These are phyloP conservation scores for Candida wancherniae DNA, from an alignment of 805 yeast species.

Conservation along the genomic window DNA sequence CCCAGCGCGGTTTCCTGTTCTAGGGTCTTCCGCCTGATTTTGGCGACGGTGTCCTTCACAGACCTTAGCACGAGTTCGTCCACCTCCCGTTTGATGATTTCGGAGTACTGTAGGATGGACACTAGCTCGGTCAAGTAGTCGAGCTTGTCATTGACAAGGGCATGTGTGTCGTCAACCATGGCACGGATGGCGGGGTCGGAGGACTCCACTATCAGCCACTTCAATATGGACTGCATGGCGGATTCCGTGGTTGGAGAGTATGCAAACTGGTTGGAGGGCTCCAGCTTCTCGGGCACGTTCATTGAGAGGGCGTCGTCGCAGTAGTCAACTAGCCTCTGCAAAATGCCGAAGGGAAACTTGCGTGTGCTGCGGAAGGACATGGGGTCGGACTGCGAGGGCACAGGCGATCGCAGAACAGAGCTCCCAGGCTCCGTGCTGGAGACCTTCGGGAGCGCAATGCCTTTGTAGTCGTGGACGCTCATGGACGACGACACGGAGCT, in stretches of 20 bases:
- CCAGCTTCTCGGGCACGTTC: conserved; percentile 60
- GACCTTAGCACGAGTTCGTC: conserved; percentile 61
- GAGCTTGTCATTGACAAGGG: conserved; percentile 56
- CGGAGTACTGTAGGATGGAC: conserved; percentile 69
- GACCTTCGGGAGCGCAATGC: conserved; percentile 35
- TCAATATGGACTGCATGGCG: conserved; percentile 46
- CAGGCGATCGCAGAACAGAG: conserved; percentile 19
- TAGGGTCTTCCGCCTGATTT: conserved; percentile 40
- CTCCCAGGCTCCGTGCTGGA: conserved; percentile 5
- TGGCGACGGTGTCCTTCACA: conserved; percentile 58
- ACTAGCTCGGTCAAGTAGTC: conserved; percentile 67
- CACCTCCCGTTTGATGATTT: conserved; percentile 73
- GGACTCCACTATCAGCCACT: conserved; percentile 44
- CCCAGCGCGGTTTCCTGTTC: conserved; percentile 12
- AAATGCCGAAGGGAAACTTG: conserved; percentile 60
- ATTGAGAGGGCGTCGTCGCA: conserved; percentile 72
- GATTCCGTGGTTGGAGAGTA: conserved; percentile 58
- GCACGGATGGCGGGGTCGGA: conserved; percentile 61
- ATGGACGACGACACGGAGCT: conserved; percentile 19
- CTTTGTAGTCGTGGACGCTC: conserved; percentile 49
- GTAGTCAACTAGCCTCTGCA: conserved; percentile 53
- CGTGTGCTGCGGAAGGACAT: conserved; percentile 39
- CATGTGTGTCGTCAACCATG: conserved; percentile 64
- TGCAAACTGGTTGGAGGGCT: conserved; percentile 28
- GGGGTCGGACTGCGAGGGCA: conserved; percentile 9